Evolutionary conservation across 495 filamentous ascomycete species (phyloP).

Genomic region (Hypomontagnella submonticulosa): DNA sequence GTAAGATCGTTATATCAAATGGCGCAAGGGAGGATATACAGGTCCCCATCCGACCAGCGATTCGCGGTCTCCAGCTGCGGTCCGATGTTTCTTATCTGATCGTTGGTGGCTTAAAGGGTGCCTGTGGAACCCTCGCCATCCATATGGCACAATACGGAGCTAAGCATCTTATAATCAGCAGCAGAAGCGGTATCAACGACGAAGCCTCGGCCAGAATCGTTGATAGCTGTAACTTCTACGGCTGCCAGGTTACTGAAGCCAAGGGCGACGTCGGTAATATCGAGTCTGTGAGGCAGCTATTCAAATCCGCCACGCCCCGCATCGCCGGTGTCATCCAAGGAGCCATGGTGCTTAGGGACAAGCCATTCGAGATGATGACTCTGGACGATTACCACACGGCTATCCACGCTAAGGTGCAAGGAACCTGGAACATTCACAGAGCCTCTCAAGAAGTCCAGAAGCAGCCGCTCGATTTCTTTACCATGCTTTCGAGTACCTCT

Average conservation of each 20-base stretch:
- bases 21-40: constrained; percentile 12
- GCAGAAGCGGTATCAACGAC: constrained; percentile 50
- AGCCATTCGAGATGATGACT: constrained; percentile 57
- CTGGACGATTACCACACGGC: constrained; percentile 53
- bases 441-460: constrained; percentile 45
- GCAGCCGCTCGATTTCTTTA: constrained; percentile 46
- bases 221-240: constrained; percentile 47
- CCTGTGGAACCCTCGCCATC: constrained; percentile 42
- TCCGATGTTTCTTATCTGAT: constrained; percentile 49
- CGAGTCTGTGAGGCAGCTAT: constrained; percentile 26
- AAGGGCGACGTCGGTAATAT: constrained; percentile 50
- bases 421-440: constrained; percentile 49
- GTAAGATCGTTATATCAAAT: constrained; percentile 50
- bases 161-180: constrained; percentile 27
- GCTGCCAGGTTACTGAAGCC: constrained; percentile 42
- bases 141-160: constrained; percentile 34
- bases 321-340: constrained; percentile 52
- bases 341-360: constrained; percentile 50
- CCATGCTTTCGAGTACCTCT: constrained; percentile 46
- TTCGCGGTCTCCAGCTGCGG: constrained; percentile 34
- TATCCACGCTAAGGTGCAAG: constrained; percentile 60
- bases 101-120: constrained; percentile 53
- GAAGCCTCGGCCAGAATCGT: constrained; percentile 45
- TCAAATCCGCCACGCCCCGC: constrained; percentile 30
- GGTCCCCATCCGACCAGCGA: constrained; percentile 30